Evolutionary conservation across 257 asterid genomes (phyloP).

Genomic region (Solanum tacnaense): DNA sequence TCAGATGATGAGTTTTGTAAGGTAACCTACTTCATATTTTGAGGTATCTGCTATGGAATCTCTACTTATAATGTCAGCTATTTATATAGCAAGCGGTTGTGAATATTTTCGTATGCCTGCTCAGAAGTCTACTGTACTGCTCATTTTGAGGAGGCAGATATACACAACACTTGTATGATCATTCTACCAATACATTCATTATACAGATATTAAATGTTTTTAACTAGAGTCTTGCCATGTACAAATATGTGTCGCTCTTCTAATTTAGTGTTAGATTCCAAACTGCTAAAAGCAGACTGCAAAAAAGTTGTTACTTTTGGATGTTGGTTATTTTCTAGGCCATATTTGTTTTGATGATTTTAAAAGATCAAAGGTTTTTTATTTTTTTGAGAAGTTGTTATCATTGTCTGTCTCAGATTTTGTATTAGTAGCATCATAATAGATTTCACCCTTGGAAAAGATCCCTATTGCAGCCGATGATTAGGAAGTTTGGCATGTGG

Average conservation of each 20-base stretch:
- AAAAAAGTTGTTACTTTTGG: background rate
- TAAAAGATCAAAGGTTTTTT: background rate
- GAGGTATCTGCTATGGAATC: background rate
- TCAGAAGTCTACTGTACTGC: background rate
- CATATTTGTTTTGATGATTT: background rate
- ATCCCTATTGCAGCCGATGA: background rate
- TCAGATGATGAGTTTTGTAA: slow-evolving; percentile 31
- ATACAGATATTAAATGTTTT: background rate
- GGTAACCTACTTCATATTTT: slow-evolving; percentile 22
- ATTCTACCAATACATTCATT: background rate
- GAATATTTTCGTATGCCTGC: background rate
- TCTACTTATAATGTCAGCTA: background rate
- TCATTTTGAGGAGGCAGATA: background rate
- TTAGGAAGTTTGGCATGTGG: background rate
- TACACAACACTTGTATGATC: background rate
- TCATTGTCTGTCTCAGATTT: background rate
- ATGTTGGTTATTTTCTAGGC: background rate
- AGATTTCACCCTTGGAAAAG: background rate
- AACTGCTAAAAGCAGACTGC: background rate
- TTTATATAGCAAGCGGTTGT: background rate
- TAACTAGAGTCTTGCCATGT: background rate
- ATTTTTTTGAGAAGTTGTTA: background rate
- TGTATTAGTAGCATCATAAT: background rate
- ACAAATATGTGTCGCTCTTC: background rate
- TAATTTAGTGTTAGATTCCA: background rate